Base-by-base conservation (phyloP, 169 alveolate species). In the Ichthyophthirius multifiliis region DNA sequence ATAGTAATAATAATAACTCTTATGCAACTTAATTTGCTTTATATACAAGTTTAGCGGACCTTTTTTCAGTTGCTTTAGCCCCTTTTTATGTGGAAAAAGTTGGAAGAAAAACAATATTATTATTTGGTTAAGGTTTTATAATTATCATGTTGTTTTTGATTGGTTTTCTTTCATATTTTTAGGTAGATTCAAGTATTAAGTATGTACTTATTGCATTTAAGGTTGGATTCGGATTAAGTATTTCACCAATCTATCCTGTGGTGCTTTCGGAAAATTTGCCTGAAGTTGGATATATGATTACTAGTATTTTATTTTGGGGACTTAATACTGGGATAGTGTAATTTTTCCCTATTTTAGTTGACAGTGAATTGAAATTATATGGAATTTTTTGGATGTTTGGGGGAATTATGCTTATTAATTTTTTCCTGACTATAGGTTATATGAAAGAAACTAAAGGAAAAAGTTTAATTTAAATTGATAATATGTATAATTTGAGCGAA, bases 371-470 rank as follows among this genome's bases (percentile, higher is more conserved):
- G 31, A 23, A 39, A 10, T 55, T 55, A 3, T 34, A 55, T 55
- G 71, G 71, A 1, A 55, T 55, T 34, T 55, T 55, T 27, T 55
- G 71, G 71, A 3, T 55, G 15, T 55, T 55, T 27, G 71, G 71
- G 31, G 71, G 23, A 27, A 23, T 55, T 23, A 55, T 55, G 71
- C 31, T 27, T 5, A 10, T 55, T 0, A 55, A 27, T 15, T 55
- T 55, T 55, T 27, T 55, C 3, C 31, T 55, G 31, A 39, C 41
- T 3, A 27, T 55, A 3, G n/a, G n/a, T n/a, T 55, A 55, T 55
- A 55, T 55, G 71, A 20, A 55, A 55, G 71, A 55, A 27, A 55
- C 71, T 27, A 55, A 55, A 55, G 71, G 71, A 20, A 16, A 55
- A 5, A 20, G 43, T 55, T 55, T 10, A 55, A 27, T 10, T 23